A percentile compares a stretch with the other conserved stretches of the same genome.
Conservation (phyloP, 83 land plant species). For the Diphasiastrum complanatum region DNA sequence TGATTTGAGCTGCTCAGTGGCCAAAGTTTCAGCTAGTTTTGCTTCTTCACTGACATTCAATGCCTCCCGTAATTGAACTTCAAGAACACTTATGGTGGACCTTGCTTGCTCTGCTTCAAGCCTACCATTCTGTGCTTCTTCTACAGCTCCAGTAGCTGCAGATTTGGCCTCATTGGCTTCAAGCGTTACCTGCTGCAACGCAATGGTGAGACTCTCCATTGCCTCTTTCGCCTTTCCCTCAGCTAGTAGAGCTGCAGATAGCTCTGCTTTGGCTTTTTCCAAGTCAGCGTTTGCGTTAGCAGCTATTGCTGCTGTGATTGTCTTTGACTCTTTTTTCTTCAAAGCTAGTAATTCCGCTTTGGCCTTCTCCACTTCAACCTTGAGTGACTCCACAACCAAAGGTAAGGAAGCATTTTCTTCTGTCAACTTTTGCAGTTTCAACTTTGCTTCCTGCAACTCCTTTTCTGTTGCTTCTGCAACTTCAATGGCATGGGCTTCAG, state of each 20-base stretch:
- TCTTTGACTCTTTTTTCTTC: conserved; percentile 12
- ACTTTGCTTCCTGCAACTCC: not conserved
- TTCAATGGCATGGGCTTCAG: no score
- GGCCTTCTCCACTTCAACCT: conserved; percentile 11
- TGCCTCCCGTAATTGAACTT: conserved; percentile 15
- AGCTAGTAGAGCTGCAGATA: conserved; percentile 6
- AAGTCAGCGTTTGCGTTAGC: conserved; percentile 16
- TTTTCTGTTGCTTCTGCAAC: no score
- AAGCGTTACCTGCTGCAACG: conserved; percentile 26
- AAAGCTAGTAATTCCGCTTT: conserved; percentile 1
- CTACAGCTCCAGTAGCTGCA: conserved; percentile 19
- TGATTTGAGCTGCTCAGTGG: conserved; percentile 16
- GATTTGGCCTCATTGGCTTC: conserved; percentile 30
- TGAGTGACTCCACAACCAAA: conserved; percentile 3
- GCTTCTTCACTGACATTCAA: conserved; percentile 23
- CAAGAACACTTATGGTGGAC: conserved; percentile 13
- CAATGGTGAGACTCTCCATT: not conserved
- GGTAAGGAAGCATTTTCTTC: not conserved
- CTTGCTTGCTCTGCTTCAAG: conserved; percentile 21
- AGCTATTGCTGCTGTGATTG: conserved; percentile 13
- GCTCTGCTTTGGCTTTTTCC: conserved; percentile 1
- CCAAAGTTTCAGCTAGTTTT: conserved; percentile 25
- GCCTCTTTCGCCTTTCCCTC: conserved; percentile 21
- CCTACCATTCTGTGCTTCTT: conserved; percentile 19
- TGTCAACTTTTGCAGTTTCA: not conserved